phyloP scores from a whole-genome alignment of 2,329 filamentous ascomycete genomes.

The Colletotrichum phormii region DNA sequence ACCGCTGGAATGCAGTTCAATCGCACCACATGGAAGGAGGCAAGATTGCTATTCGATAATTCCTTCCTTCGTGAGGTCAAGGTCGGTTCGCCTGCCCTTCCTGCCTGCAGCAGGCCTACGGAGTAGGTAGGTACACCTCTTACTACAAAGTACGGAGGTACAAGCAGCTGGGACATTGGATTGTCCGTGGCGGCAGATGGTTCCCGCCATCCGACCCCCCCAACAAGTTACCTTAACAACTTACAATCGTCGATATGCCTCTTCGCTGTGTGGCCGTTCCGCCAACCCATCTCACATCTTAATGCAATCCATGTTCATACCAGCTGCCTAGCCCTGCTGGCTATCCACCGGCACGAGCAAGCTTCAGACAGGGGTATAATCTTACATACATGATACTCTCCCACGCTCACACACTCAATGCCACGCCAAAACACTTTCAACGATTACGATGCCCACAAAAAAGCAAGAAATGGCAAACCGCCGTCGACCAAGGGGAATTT shows the following conservation, averaged over 20 bases:
- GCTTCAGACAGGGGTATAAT: conserved; percentile 21
- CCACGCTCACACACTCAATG: not conserved
- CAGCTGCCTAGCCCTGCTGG: not conserved
- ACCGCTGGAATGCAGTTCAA: not conserved
- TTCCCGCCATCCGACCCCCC: conserved; percentile 16
- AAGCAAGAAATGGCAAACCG: conserved; percentile 13
- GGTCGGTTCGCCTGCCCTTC: not conserved
- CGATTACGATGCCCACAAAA: conserved; percentile 12
- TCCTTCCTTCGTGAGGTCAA: not conserved
- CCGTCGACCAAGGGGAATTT: not conserved
- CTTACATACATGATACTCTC: conserved; percentile 30
- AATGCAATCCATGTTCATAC: conserved; percentile 2
- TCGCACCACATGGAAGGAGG: conserved; percentile 24
- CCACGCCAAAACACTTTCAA: not conserved
- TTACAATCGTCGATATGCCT: not conserved
- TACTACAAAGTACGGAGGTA: not conserved
- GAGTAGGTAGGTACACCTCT: too few relatives aligned
- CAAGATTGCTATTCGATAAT: conserved; percentile 14
- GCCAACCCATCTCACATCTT: conserved; percentile 1
- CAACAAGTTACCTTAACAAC: not conserved
- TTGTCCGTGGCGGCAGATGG: not conserved
- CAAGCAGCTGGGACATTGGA: not conserved
- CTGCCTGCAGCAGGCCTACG: not conserved
- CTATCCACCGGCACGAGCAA: not conserved
- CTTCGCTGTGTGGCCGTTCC: not conserved